A percentile compares a stretch with the other conserved stretches of the same genome.
Evolutionary conservation across 106 monocot species (phyloP).

Genomic region (Xerophyta viscosa): DNA sequence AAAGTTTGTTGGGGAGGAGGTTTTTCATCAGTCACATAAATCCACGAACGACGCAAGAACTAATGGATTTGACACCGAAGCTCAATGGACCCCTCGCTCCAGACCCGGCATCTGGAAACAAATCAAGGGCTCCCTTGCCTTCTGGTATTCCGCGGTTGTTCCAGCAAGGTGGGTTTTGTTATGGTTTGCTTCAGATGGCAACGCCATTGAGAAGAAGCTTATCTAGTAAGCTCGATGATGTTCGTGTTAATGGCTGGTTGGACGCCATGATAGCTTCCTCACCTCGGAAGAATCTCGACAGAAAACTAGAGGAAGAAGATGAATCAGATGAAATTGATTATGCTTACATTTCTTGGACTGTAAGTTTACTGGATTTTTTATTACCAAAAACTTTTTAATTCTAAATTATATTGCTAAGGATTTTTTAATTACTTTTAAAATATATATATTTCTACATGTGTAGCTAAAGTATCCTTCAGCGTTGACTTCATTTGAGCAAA

Average conservation of each 20-base stretch:
- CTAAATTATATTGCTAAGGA: neutral
- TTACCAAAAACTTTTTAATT: neutral
- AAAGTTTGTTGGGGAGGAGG: no score
- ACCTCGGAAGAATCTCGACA: constrained; percentile 9
- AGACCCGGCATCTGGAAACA: constrained; percentile 25
- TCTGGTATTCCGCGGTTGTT: constrained; percentile 7
- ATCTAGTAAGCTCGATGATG: constrained; percentile 19
- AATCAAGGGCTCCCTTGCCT: constrained; percentile 22
- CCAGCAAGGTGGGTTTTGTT: neutral
- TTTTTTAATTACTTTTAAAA: no score
- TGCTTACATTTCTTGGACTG: constrained; percentile 11
- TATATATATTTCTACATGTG: constrained; percentile 11
- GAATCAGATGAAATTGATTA: constrained; percentile 10
- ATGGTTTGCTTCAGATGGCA: neutral
- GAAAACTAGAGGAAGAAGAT: neutral
- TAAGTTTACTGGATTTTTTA: neutral
- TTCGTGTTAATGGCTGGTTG: constrained; percentile 16
- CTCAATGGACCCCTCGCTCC: constrained; percentile 24
- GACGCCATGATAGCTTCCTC: constrained; percentile 30
- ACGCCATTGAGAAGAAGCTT: neutral
- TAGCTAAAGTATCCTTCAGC: constrained; percentile 84
- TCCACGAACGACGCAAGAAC: no score
- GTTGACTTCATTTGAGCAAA: constrained; percentile 60
- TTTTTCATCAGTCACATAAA: no score
- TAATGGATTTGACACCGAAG: constrained; percentile 7